Base-by-base conservation (phyloP, 1,139 yeast species). In the Zygosaccharomyces sapae region DNA sequence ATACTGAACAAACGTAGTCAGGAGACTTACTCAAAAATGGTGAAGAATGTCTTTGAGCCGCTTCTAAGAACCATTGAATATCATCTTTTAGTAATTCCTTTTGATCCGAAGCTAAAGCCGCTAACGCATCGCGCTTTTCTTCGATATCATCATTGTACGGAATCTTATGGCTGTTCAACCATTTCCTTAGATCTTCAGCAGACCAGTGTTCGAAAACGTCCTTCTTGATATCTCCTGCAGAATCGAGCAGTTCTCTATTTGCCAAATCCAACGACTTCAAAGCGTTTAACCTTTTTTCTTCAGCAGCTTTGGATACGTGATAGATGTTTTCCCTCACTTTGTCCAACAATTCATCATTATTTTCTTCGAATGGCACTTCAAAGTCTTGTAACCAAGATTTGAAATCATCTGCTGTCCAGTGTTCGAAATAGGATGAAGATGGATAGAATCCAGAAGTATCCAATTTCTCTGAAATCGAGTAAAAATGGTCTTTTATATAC, bases 141-240 rank as follows among this genome's bases (percentile, higher is more conserved):
- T 65, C 66, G 16, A 62, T 50, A 30, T 65, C 60, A 46, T 70
- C 69, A 20, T 70, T 69, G 29, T 70, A 62, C 7, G 66, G 66
- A 42, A 76, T 55, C 27, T 69, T 69, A 57, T 77, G 80, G 45
- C 66, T 59, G 45, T 69, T 69, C 41, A 77, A 66, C 81, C 81
- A 78, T 30, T 67, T 65, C 54, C 69, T 63, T 41, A 79, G 56
- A 51, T 75, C 76, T 3, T 72, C 66, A 8, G 71, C 67, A 4
- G 71, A 68, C 77, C 78, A 79, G 5, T 71, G 59, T 46, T 75
- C 74, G 53, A 79, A 70, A 13, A 78, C 71, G 30, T 70, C 72
- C 39, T 72, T 74, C 52, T 68, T 71, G 39, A 76, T 53, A 9
- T 66, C 57, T 12, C 76, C 76, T 9, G 66, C 57, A 40, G 67